Evolutionary conservation across 441 rosid species (phyloP), one percentile per base, ranked within the genome.

Genomic region (Pelargonium citronellum): DNA sequence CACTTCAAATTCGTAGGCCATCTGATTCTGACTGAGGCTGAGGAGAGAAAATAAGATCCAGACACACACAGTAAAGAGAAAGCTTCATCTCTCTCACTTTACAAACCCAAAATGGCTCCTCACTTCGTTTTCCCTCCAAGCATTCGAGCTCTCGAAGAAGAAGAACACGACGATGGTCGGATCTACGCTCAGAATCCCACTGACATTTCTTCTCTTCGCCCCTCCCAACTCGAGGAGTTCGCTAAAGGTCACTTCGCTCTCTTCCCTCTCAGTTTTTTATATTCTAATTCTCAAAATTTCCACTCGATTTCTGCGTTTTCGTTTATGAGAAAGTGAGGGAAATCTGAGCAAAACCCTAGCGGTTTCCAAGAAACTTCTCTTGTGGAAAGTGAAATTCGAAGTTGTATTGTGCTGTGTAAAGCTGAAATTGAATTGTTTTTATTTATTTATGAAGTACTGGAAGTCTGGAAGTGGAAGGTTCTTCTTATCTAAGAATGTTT

Each of bases 171-270:
- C 19, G 81, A 80, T 72, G 74, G 81, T 22, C 88, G 87, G 9
- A 83, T 92, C 67, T 84, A 58, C 76, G 95, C 75, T 34, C 93
- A 78, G 61, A 85, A 81, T 51, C 81, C 85, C 70, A 69, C 80
- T 82, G 89, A 89, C 67, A 69, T 88, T 49, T 34, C 83, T 67
- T 81, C 87, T 5, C 84, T 92, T 57, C 89, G 86, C 44, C 78
- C 93, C 55, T 76, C 91, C 13, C 79, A 88, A 71, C 87, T 90
- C 22, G 96, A 89, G 74, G 99, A 95, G 79, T 88, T 95, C 76
- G 97, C 87, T 85, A 95, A 92, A 88, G 99, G 99, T 89, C 73
- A 43, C 16, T 22, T 67, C 9, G 8, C 8, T 57, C 71, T 66
- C 20, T 69, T 13, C 61, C 15, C 17, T 67, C 0, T 64, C 4